These are phyloP conservation scores for Massariosphaeria phaeospora DNA, from an alignment of 495 filamentous ascomycete species.

Conservation along the genomic window DNA sequence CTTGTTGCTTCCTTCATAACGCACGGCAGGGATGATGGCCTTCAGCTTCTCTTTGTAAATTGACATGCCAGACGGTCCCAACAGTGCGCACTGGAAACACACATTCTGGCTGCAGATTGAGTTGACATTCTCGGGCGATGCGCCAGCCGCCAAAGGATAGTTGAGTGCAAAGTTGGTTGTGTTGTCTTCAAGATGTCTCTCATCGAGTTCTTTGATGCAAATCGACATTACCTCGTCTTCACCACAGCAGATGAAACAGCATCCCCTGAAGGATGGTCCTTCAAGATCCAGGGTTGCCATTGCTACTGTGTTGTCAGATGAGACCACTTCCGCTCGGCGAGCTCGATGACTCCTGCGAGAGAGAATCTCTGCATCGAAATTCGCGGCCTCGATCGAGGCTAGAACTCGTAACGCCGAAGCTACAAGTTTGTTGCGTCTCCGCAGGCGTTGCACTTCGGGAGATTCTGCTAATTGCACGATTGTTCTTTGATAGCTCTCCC, in stretches of 20 bases:
- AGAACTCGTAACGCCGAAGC: slow-evolving; percentile 29
- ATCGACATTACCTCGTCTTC: slow-evolving; percentile 38
- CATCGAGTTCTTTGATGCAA: slow-evolving; percentile 37
- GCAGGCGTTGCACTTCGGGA: slow-evolving; percentile 13
- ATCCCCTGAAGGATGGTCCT: slow-evolving; percentile 32
- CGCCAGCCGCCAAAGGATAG: slow-evolving; percentile 27
- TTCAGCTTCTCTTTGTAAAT: slow-evolving; percentile 32
- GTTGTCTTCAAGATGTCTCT: slow-evolving; percentile 23
- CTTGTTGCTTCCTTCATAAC: slow-evolving; percentile 33
- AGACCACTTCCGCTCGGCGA: slow-evolving; percentile 32
- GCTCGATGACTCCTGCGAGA: slow-evolving; percentile 35
- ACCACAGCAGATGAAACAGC: slow-evolving; percentile 41
- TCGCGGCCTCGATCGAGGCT: slow-evolving; percentile 28
- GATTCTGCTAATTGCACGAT: slow-evolving; percentile 6
- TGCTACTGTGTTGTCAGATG: slow-evolving; percentile 24
- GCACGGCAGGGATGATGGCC: slow-evolving; percentile 18
- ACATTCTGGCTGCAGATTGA: slow-evolving; percentile 24
- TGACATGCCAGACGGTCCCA: slow-evolving; percentile 21
- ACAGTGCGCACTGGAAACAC: slow-evolving; percentile 26
- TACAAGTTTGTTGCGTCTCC: slow-evolving; percentile 31
- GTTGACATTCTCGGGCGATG: slow-evolving; percentile 4
- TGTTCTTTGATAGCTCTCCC: slow-evolving; percentile 6
- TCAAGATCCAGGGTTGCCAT: slow-evolving; percentile 19
- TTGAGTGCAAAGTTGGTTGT: slow-evolving; percentile 33
- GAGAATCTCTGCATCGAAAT: slow-evolving; percentile 34